Base-by-base conservation (phyloP, 306 rosid species). In the Fragaria vesca region DNA sequence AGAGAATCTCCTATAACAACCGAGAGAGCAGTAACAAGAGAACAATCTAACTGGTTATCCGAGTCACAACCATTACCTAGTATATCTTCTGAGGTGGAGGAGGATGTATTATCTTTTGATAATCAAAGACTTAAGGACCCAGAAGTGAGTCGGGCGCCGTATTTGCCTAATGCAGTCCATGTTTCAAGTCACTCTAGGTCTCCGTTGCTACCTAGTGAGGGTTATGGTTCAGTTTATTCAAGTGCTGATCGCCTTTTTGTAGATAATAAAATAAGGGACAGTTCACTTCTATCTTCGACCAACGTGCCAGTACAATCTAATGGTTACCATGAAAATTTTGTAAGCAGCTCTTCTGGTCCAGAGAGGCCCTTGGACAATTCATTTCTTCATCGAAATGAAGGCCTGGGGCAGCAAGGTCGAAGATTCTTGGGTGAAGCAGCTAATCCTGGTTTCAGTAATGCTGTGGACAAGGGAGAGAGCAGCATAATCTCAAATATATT, bases 401-500 rank as follows among this genome's bases (percentile, higher is more conserved):
- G 76, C 61, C 84, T 80, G n/a, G 80, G 85, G 61, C 86, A 81
- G 78, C 71, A 80, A 21, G 20, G 60, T 50, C 86, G 87, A 84
- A 73, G 91, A 68, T 76, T 87, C 79, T 54, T 81, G 21, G 74
- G 82, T 79, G 89, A 89, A 58, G 79, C 82, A 20, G 84, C 75
- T 65, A 81, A 81, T 83, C 72, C 73, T 82, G 88, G 86, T 47
- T 71, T 73, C 48, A 78, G 80, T 74, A 76, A 79, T 83, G 62
- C 78, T 66, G 71, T 85, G 50, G 97, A 89, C 82, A 92, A 80
- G 85, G 97, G 97, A 68, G 98, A 94, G 84, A 89, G 83, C 79
- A 90, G 93, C 83, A 92, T 92, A 84, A 94, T 94, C 84, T 92
- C 98, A 65, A 89, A 94, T 88, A 94, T 94, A 74, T 85, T 94